Evolutionary conservation across 1,284 basidiomycete genomes (phyloP).

Genomic region (Puccinia sorghi): DNA sequence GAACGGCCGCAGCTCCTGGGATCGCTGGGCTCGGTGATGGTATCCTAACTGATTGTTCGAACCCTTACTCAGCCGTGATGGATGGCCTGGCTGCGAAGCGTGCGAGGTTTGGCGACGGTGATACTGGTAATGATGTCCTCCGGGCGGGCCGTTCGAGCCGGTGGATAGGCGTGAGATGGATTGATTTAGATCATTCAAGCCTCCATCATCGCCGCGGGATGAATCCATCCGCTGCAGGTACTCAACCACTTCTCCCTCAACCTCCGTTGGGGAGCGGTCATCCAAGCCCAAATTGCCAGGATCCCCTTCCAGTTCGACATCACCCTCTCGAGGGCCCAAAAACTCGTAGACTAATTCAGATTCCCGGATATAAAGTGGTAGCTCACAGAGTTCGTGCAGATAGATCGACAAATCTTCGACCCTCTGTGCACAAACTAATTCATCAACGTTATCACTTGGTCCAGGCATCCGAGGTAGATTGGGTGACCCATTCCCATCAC

Average conservation of each 20-base stretch:
- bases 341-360: slow-evolving; percentile 80
- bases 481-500: slow-evolving; percentile 60
- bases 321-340: slow-evolving; percentile 81
- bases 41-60: background rate
- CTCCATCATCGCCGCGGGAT: background rate
- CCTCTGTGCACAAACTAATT: slow-evolving; percentile 77
- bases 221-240: slow-evolving; percentile 35
- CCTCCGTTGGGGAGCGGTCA: slow-evolving; percentile 32
- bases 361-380: slow-evolving; percentile 74
- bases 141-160: slow-evolving; percentile 16
- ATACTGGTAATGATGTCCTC: background rate
- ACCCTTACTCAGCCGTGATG: background rate
- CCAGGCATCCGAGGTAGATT: slow-evolving; percentile 95
- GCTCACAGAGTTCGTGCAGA: slow-evolving; percentile 72
- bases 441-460: slow-evolving; percentile 77
- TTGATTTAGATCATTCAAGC: slow-evolving; percentile 1
- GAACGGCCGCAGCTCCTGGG: slow-evolving; percentile 17
- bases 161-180: slow-evolving; percentile 12
- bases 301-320: slow-evolving; percentile 66
- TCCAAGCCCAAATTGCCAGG: slow-evolving; percentile 63
- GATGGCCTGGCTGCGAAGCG: slow-evolving; percentile 35
- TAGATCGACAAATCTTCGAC: slow-evolving; percentile 86
- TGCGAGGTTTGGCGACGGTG: slow-evolving; percentile 37
- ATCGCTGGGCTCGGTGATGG: slow-evolving; percentile 3
- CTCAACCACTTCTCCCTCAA: slow-evolving; percentile 43